These are phyloP conservation scores for Citrus trifoliata DNA, from an alignment of 345 rosid genomes.

Conservation along the genomic window DNA sequence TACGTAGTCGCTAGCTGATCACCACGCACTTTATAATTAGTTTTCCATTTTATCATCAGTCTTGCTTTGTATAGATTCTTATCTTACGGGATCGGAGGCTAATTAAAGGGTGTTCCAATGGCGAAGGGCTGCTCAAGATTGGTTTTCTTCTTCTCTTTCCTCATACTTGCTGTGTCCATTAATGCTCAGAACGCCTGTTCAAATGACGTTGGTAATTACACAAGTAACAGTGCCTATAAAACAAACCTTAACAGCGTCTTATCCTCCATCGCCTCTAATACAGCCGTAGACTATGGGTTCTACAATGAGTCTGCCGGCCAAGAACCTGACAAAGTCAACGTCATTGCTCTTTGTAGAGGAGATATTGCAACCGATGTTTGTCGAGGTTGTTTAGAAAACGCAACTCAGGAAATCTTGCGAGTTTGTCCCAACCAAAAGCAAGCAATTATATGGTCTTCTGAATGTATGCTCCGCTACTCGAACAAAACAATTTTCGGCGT, in stretches of 20 bases:
- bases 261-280: constrained; percentile 21
- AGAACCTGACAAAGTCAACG: constrained; percentile 4
- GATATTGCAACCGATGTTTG: constrained; percentile 19
- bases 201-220: constrained; percentile 9
- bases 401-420: background rate
- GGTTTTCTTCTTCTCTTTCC: background rate
- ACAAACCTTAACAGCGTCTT: constrained; percentile 22
- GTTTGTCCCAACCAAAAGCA: constrained; percentile 25
- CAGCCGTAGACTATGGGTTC: constrained; percentile 21
- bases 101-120: background rate
- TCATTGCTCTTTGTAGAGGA: constrained; percentile 30
- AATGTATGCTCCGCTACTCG: constrained; percentile 34
- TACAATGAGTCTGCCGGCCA: constrained; percentile 23
- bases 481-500: constrained; percentile 17
- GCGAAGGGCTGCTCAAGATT: background rate
- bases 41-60: background rate
- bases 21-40: background rate
- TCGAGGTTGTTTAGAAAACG: constrained; percentile 16
- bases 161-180: background rate
- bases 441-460: constrained; percentile 17
- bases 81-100: background rate
- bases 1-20: background rate
- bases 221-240: constrained; percentile 15
- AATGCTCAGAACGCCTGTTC: constrained; percentile 7
- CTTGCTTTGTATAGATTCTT: background rate